A percentile compares a stretch with the other conserved stretches of the same genome.
These are phyloP conservation scores for Monsonia emarginata DNA, from an alignment of 441 rosid species.

Conservation along the genomic window DNA sequence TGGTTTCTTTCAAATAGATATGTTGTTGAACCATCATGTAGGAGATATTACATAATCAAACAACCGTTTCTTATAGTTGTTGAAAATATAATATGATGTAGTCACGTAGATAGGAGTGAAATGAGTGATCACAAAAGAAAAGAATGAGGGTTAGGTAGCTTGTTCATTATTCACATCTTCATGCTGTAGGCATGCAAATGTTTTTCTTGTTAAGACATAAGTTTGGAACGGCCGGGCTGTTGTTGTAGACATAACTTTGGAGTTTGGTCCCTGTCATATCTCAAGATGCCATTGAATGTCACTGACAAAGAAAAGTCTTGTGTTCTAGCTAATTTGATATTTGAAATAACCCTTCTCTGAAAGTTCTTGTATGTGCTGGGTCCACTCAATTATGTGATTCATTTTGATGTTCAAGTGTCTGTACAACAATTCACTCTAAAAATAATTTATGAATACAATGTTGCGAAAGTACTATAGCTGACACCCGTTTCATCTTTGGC, in stretches of 20 bases:
- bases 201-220: not conserved
- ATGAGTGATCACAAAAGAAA: not conserved
- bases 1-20: not conserved
- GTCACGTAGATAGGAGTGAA: not conserved
- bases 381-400: not conserved
- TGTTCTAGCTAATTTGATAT: not conserved
- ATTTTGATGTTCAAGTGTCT: not conserved
- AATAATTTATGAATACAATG: not conserved
- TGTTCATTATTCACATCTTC: not conserved
- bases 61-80: not conserved
- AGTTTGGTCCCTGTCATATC: not conserved
- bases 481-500: slow-evolving; percentile 18
- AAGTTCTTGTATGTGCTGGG: not conserved
- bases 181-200: not conserved
- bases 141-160: not conserved
- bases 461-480: not conserved
- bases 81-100: not conserved
- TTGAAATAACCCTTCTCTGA: not conserved
- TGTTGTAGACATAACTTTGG: no score
- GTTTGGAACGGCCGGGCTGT: no score
- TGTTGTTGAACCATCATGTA: not conserved
- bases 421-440: not conserved
- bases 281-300: no score
- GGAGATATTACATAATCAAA: not conserved
- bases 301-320: not conserved